Evolutionary conservation across 331 rosid species (phyloP).

Genomic region (Dryas integrifolia): DNA sequence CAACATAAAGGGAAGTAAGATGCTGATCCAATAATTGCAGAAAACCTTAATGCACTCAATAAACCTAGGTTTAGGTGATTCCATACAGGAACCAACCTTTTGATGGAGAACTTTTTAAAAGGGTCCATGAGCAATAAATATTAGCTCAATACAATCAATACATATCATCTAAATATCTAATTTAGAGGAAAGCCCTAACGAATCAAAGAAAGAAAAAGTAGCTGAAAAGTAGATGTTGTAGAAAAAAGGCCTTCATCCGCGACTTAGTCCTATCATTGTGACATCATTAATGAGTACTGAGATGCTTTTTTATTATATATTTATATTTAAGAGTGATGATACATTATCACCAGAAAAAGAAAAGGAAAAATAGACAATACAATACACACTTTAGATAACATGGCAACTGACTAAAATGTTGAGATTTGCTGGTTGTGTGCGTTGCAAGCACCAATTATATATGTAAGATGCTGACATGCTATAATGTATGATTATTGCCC

Average conservation of each 20-base stretch:
- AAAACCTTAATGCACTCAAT: too few species aligned
- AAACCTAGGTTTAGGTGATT: too few species aligned
- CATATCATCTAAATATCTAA: not conserved
- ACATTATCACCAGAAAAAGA: too few species aligned
- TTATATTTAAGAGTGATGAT: not conserved
- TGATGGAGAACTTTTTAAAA: not conserved
- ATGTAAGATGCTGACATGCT: too few species aligned
- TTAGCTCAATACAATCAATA: too few species aligned
- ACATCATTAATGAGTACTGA: not conserved
- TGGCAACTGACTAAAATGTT: not conserved
- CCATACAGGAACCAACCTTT: too few species aligned
- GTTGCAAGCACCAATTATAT: not conserved
- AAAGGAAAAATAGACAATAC: too few species aligned
- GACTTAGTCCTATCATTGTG: too few species aligned
- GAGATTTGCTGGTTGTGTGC: not conserved
- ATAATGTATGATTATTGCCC: not conserved
- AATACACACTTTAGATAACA: not conserved
- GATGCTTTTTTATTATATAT: not conserved
- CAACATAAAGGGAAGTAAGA: too few species aligned
- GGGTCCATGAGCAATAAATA: not conserved
- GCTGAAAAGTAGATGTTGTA: constrained; percentile 6
- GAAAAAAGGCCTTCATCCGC: not conserved
- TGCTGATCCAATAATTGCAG: too few species aligned
- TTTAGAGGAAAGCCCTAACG: not conserved
- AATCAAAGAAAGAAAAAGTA: not conserved